Evolutionary conservation across 2,329 filamentous ascomycete genomes (phyloP), one percentile per base, ranked within the genome.

Genomic region (Calonectria pteridis): DNA sequence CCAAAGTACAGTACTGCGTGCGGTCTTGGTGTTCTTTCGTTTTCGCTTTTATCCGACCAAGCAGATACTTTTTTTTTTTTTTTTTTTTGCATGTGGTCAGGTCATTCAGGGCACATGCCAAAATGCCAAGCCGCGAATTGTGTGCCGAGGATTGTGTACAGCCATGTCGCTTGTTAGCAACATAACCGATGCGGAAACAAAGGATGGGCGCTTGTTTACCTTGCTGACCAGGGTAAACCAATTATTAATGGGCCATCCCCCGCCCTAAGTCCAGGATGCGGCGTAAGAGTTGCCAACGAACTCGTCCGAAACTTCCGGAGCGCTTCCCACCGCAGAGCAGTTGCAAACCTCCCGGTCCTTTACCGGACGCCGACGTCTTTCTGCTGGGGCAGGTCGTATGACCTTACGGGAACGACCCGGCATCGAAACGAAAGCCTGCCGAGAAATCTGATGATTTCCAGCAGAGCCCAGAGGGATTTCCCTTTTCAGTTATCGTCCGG

Each of bases 271-370:
- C 46, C 35, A 55, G 50, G 35, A 35, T 43, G 35, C 26, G 18
- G 46, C 20, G 66, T 11, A 37, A 40, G 18, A 59, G 16, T 29
- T 68, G n/a, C 58, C 11, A 62, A 23, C 64, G 58, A 49, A 43
- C n/a, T 53, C 20, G 67, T 69, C 71, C 67, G 67, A 71, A 70
- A 68, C 53, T 66, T 73, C 73, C 71, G 71, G 49, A 28, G 59
- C 33, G 9, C 31, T 64, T 43, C 29, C 26, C 20, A 26, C 33
- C 14, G 50, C 16, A 64, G 46, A 59, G 26, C 51, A 28, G 23
- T 51, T 26, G 35, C 29, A 18, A 26, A 62, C 33, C 23, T 43
- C 20, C 29, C 46, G 67, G 29, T 9, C 18, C 63, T 59, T n/a
- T 51, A 31, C 31, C 51, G 26, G 62, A 40, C 40, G 23, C 51